Base-by-base conservation (phyloP, 768 basidiomycete species). In the Aureoboletus auriporus region DNA sequence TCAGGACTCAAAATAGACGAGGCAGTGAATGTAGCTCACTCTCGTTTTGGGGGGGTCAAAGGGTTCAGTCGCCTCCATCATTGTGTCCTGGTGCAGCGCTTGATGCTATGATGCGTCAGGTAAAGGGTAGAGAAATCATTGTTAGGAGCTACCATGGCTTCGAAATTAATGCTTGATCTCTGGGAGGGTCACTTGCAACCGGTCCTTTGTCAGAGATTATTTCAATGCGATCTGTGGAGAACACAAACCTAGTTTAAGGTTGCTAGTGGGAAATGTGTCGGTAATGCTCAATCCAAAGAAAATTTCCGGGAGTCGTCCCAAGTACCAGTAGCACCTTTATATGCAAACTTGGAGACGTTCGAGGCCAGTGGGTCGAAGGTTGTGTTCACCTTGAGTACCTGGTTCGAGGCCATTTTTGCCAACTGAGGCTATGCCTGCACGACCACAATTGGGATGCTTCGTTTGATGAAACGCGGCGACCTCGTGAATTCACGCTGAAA, bases 391-490 rank as follows among this genome's bases (percentile, higher is more conserved):
- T 37, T 43, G 49, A 42, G 40, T 39, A 35, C 30, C 39, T 17
- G 36, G 13, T 37, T 37, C 27, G 16, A 42, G 41, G 45, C 30
- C 30, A 9, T 23, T 27, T 44, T 51, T 50, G 28, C 38, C 47
- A 51, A 49, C 37, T 27, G 37, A 30, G 37, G 39, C 42, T 14
- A 35, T 46, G 45, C 37, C 44, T 47, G 31, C 2, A 20, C 28
- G 23, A 41, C 34, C 5, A 34, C 41, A 42, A 31, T 31, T 36
- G 27, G 50, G 36, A 28, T 23, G 17, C 37, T 31, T 16, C 49
- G 28, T 38, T 52, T 44, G 46, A 59, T 55, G 28, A 20, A 44
- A 52, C 47, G 36, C 57, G 53, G 59, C 30, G 37, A 62, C 31
- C 53, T 52, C 35, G 53, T 59, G 46, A 48, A 43, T 30, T 40